Base-by-base conservation (phyloP, 495 filamentous ascomycete genomes). In the Saxophila tyrrhenica region DNA sequence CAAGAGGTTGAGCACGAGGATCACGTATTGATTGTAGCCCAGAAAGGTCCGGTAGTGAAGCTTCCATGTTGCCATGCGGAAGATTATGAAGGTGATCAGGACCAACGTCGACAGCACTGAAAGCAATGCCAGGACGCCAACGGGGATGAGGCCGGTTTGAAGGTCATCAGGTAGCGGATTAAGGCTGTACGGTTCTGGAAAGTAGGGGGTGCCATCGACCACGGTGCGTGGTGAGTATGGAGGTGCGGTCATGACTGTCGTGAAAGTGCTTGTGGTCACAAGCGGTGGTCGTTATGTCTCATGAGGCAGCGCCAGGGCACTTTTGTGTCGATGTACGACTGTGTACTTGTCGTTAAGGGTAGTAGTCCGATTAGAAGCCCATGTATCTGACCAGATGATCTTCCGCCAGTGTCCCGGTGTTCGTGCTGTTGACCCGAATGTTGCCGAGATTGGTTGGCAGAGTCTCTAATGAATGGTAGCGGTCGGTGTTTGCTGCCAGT, bases 1-100 rank as follows among this genome's bases (percentile, higher is more conserved):
- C 2, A 89, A 68, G 17, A 89, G 76, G 64, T 87, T 87, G 64
- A 81, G 82, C 42, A 89, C 81, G 15, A 90, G 73, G 41, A 88
- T 59, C 2, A 89, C 73, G 57, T 84, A 87, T 64, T 90, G 85
- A 63, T 88, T 88, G 67, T 77, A 78, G 58, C 62, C 60, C 39
- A 72, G 59, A 39, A 67, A 65, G 35, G 62, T 60, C 16, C 63
- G 58, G 52, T 67, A 65, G 52, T 66, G 63, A 20, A 57, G 46
- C 23, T 58, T 51, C 67, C 68, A 68, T 13, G 62, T 64, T 11
- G 64, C 38, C 22, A 71, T 46, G n/a, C 68, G 62, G 49, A 59
- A 55, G 13, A 57, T 56, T 25, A 71, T 65, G 54, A 68, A 65
- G 22, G 22, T 48, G 20, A 68, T 58, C 0, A 70, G 56, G 1